Conservation (phyloP, 441 rosid genomes). For the Gossypium trilobum region DNA sequence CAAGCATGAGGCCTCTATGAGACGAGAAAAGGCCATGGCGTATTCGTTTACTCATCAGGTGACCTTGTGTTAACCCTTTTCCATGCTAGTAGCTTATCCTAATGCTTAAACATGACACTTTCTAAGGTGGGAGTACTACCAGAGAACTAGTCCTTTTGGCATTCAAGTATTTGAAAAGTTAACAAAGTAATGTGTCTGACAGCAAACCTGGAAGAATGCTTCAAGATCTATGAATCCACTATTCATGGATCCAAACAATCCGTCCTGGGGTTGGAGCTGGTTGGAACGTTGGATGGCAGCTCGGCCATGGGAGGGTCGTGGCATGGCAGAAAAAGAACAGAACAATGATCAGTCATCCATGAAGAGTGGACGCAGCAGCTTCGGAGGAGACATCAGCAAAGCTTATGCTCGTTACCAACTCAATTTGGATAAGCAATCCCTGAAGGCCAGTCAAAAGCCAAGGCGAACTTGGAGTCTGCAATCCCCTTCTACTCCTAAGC, state of each 20-base stretch:
- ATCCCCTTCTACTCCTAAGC: constrained; percentile 59
- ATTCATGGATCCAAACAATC: constrained; percentile 63
- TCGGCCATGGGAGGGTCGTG: constrained; percentile 64
- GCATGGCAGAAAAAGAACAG: constrained; percentile 42
- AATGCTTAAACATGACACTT: no score
- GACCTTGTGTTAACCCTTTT: constrained; percentile 1
- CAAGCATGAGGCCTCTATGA: constrained; percentile 57
- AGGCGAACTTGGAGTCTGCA: constrained; percentile 31
- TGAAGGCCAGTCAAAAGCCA: constrained; percentile 36
- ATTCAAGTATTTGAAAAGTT: not conserved
- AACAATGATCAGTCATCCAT: constrained; percentile 37
- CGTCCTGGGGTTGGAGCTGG: constrained; percentile 75
- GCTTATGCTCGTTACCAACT: constrained; percentile 62
- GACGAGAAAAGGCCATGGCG: constrained; percentile 60
- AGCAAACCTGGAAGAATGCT: constrained; percentile 55
- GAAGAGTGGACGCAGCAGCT: constrained; percentile 34
- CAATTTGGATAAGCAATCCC: constrained; percentile 47
- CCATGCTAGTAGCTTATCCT: not conserved
- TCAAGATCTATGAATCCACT: constrained; percentile 32
- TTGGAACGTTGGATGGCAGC: constrained; percentile 78
- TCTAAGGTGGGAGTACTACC: no score
- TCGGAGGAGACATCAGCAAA: constrained; percentile 58
- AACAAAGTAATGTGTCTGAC: not conserved
- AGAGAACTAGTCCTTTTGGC: no score
- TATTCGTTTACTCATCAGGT: constrained; percentile 73